Base-by-base conservation (phyloP, 495 filamentous ascomycete species). In the Hapsidospora chrysogenum region DNA sequence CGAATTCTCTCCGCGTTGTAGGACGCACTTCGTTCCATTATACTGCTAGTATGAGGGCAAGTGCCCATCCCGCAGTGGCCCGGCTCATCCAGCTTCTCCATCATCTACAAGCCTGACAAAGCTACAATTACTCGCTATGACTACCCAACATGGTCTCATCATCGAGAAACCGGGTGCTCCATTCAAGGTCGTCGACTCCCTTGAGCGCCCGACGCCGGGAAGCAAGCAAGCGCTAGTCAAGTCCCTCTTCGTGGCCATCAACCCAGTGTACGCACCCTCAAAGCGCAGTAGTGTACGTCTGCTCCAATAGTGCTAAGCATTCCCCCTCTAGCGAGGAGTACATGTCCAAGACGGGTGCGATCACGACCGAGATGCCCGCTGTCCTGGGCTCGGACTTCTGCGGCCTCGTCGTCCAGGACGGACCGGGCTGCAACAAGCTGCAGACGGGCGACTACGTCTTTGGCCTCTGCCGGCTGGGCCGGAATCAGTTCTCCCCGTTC, bases 311-410 rank as follows among this genome's bases (percentile, higher is more conserved):
- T 6, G 27, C 4, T 14, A 3, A 14, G 15, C 4, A 29, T 13
- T 29, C 23, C 35, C n/a, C n/a, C n/a, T n/a, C n/a, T n/a, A 50
- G 47, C 1, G 47, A 50, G 10, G 39, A 39, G 0, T 33, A 44
- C 21, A 46, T 47, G 40, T 42, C 42, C 4, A 39, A 50, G 34
- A 39, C 36, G 9, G 47, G 47, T 16, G n/a, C 43, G 2, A 41
- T 50, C 10, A 32, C 47, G 19, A n/a, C 5, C 2, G 35, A 40
- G 17, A 47, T 35, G 17, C 47, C 47, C 3, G 47, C 44, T 29
- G 34, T 50, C 3, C 56, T 86, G 23, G 64, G 80, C 32, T 67
- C 79, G 36, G 82, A 89, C 43, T 78, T 74, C 20, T 61, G 57
- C 33, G 82, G 78, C 5, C 42, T 64, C 4, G 76, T 86, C 7